Base-by-base conservation (phyloP, 202 grass and related monocot genomes). In the Panicum virgatum region DNA sequence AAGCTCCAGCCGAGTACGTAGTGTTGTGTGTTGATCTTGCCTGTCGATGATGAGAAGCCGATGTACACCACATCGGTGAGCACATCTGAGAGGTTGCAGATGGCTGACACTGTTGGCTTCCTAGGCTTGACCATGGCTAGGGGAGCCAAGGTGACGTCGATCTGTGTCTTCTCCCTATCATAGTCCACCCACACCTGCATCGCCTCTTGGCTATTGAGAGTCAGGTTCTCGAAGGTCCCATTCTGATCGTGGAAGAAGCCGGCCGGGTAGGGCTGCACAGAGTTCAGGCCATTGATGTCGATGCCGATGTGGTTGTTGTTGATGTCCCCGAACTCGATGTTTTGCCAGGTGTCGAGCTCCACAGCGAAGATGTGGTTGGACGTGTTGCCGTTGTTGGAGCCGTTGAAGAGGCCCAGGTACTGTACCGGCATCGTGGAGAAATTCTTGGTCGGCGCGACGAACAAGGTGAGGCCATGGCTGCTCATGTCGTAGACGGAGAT, bases 201-300 rank as follows among this genome's bases (percentile, higher is more conserved):
- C 57, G 57, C 57, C 57, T 60, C 57, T 27, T 60, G 57, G 57
- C 57, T 60, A 27, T 3, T 60, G 57, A 60, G 57, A 60, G 57
- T 60, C 12, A 60, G 4, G 25, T 60, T 29, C 23, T 13, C 29
- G 57, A 60, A 60, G 57, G 23, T 60, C 5, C 27, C 59, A 32
- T 15, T 30, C 59, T 62, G 59, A 62, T 62, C 59, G 32, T 62
- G 59, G 59, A 32, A 62, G 59, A 62, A 62, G 59, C 59, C 59
- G 13, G 59, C 59, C 1, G 59, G 59, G 13, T 16, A 5, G 12
- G 59, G 32, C 27, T 32, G 11, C 59, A 62, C 26, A 62, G 59
- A 62, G 27, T 5, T 30, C 32, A 62, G 59, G 11, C 25, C 23
- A 5, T 60, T 60, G 57, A 60, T 27, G 57, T 60, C 57, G 3